Base-by-base conservation (phyloP, 2,329 filamentous ascomycete genomes). In the Beauveria pseudobassiana region DNA sequence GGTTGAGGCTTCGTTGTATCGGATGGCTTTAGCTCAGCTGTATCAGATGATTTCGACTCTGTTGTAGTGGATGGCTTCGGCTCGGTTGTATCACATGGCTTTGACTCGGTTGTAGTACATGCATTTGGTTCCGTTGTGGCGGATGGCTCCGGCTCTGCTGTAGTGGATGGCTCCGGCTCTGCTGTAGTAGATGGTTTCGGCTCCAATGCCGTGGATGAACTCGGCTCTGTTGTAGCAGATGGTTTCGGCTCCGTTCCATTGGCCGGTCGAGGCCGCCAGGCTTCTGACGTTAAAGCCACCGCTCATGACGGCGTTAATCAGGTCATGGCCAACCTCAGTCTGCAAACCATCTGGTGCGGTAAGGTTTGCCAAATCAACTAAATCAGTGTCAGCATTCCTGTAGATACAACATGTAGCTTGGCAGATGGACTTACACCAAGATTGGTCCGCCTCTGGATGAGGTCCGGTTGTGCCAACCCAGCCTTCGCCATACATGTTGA, bases 401-500 rank as follows among this genome's bases (percentile, higher is more conserved):
- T 28, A 18, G 9, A 43, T 6, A 24, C 10, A 43, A 20, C 34
- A 43, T 24, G 40, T 20, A 3, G 8, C 9, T 52, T 38, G 22
- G 20, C 5, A 22, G 9, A 18, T 4, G 18, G 6, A 65, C 69
- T 63, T 65, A 69, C 67, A 71, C 68, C 68, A 70, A 9, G 60
- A 43, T 28, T 65, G 24, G 26, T 55, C 63, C 10, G 69, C 69
- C 57, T 70, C 68, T 1, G 68, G 68, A 51, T 70, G 69, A 49
- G 68, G 66, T 0, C 69, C 69, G 9, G 65, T 63, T 10, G 68
- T 62, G 9, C 67, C 69, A 16, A 70, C 67, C 62, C 61, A 65
- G 6, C 69, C 69, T 10, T 66, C 62, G 12, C 67, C 67, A 45
- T 65, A 65, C 12, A 63, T 60, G 26, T 64, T 69, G 50, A 68